Base-by-base conservation (phyloP, 78 protist species). In the Reticulomyxa filosa region DNA sequence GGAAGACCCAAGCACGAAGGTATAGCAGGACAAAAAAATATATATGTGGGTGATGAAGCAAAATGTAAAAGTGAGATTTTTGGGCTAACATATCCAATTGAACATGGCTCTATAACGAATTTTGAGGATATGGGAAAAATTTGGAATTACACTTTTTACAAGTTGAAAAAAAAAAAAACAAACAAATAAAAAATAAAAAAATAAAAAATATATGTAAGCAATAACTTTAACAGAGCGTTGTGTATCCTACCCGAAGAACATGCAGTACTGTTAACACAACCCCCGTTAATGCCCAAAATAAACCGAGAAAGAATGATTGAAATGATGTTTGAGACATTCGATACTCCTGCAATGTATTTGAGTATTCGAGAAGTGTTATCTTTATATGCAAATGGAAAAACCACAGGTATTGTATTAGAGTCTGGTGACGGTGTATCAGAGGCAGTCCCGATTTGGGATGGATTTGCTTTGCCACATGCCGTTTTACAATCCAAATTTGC, bases 321-420 rank as follows among this genome's bases (percentile, higher is more conserved):
- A 71, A 77, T 88, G 75, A 73, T 94, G 86, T 90, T 94, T 65
- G 98, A 94, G 72, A 83, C 95, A 46, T 89, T 88, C 89, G 81
- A 87, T 75, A 63, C 77, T 53, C 95, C 94, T 33, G 92, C 87
- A 39, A 29, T 81, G 62, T 74, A 75, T 69, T 72, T 88, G 4
- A 68, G 62, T 30, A 57, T 75, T 42, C 83, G 83, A 64, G 89
- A 93, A 38, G 96, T 87, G 5, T 75, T 89, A 4, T 67, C 93
- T 8, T 76, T 90, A 27, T 83, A 82, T 69, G 94, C 90, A 29
- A 74, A 82, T 23, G 96, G 90, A 32, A 74, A 82, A 27, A 79
- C 83, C 68, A 78, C 92, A 46, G 92, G 99, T 38, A 64, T 84
- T 38, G 99, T 94, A 29, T 38, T 92, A 62, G 95, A 90, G 69